Evolutionary conservation across 1,284 basidiomycete species (phyloP), one percentile per base, ranked within the genome.

Genomic region (Schizophyllum amplum): DNA sequence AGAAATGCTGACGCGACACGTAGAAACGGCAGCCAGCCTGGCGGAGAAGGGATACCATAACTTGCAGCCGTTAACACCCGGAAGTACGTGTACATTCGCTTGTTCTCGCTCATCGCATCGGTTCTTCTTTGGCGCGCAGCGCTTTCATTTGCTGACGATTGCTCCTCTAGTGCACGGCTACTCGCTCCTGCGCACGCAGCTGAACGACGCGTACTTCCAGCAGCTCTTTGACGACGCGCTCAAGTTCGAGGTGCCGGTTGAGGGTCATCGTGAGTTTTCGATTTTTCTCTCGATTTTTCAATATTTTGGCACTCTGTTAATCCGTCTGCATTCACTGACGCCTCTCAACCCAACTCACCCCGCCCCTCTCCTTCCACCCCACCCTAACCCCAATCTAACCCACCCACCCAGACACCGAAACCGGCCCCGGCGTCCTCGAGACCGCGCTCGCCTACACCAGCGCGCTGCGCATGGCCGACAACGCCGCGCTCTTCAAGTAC

Each of bases 401-500:
- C 55, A 25, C 42, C 11, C n/a, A n/a, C 53, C 52, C 47, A 94
- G 93, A 98, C 68, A 98, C 96, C 26, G 95, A 98, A 72, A 98
- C 95, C 0, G 95, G 94, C 1, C 92, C 93, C 4, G 88, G 88
- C 46, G 95, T 99, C 1, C 87, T 90, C 59, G 96, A 99, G 70
- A 95, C 95, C 2, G 96, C 96, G 0, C 77, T 99, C 27, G 91
- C 91, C 11, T 98, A 98, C 67, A 94, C 90, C 1, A 81, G 85
- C 24, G 89, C 90, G 0, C 68, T 82, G 15, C 77, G 89, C 55
- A 96, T 98, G 86, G 96, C 94, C 1, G 96, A 99, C 67, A 98
- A 97, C 68, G 94, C 94, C 0, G 82, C 88, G 54, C 73, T 98
- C 47, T 98, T 94, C 83, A 99, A 99, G 70, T 91, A 89, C 64